Evolutionary conservation across 495 filamentous ascomycete genomes (phyloP).

Genomic region (Neurospora tetraspora): DNA sequence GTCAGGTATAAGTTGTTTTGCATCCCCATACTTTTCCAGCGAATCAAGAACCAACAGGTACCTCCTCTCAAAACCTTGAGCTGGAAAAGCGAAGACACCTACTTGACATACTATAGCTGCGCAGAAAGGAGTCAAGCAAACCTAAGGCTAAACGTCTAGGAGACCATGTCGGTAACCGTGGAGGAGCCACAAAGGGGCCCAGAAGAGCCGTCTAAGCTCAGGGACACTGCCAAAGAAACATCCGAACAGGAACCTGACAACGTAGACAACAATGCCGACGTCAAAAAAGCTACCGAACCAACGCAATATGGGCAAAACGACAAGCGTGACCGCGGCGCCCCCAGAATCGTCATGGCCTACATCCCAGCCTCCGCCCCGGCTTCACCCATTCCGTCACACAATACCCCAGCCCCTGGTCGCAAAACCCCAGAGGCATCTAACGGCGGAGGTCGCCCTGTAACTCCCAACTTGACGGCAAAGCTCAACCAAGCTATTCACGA

Average conservation of each 20-base stretch:
- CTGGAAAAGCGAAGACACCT: background rate
- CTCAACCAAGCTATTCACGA: background rate
- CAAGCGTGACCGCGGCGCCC: background rate
- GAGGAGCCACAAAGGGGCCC: background rate
- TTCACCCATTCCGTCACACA: background rate
- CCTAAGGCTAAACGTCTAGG: background rate
- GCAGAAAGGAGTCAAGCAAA: background rate
- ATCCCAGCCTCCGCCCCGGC: background rate
- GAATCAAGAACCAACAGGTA: background rate
- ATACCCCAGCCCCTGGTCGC: background rate
- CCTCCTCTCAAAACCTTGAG: background rate
- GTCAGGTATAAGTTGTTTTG: background rate
- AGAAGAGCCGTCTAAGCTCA: background rate
- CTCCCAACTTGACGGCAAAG: background rate
- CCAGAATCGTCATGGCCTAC: background rate
- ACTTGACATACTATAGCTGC: background rate
- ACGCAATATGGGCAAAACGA: background rate
- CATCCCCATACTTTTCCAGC: background rate
- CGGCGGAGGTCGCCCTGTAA: background rate
- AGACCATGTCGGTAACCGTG: background rate
- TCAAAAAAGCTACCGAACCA: background rate
- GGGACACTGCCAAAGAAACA: background rate
- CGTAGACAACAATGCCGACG: background rate
- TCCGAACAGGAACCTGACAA: background rate
- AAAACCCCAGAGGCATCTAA: background rate